Evolutionary conservation across 306 rosid genomes (phyloP).

Genomic region (Malus sieversii): DNA sequence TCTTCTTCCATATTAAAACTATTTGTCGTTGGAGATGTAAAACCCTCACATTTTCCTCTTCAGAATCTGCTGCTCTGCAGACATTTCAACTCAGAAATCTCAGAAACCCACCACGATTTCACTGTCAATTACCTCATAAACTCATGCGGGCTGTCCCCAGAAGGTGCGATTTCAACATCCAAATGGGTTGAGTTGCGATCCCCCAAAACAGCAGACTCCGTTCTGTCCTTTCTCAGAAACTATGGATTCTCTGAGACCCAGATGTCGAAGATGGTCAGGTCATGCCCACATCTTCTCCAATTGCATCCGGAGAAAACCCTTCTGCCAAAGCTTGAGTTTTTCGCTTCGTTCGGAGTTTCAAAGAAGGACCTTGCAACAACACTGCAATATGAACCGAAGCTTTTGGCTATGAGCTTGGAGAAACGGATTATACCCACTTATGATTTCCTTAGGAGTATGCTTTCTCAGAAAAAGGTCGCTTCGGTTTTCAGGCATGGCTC

Average conservation of each 20-base stretch:
- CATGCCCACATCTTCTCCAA: too few relatives aligned
- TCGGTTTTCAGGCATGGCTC: neutral
- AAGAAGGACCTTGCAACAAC: neutral
- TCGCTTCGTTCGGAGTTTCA: conserved; percentile 23
- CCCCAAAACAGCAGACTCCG: conserved; percentile 14
- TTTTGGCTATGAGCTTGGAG: conserved; percentile 9
- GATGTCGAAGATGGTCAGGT: too few relatives aligned
- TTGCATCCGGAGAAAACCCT: too few relatives aligned
- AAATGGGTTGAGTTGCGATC: neutral
- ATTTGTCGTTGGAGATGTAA: too few relatives aligned
- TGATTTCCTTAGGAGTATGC: conserved; percentile 7
- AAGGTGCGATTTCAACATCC: conserved; percentile 11
- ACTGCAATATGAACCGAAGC: neutral
- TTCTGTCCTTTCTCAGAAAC: conserved; percentile 1
- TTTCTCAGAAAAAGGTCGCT: conserved; percentile 8
- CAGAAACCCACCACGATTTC: neutral
- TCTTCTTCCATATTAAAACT: too few relatives aligned
- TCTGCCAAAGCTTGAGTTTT: too few relatives aligned
- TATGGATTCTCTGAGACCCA: too few relatives aligned
- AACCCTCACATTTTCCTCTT: too few relatives aligned
- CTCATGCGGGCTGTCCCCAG: conserved; percentile 26
- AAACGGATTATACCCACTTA: conserved; percentile 14
- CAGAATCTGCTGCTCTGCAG: neutral
- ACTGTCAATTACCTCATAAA: conserved; percentile 20
- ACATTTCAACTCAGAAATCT: neutral